phyloP scores from a whole-genome alignment of 1,139 yeast species.

The Wickerhamomyces sp. region DNA sequence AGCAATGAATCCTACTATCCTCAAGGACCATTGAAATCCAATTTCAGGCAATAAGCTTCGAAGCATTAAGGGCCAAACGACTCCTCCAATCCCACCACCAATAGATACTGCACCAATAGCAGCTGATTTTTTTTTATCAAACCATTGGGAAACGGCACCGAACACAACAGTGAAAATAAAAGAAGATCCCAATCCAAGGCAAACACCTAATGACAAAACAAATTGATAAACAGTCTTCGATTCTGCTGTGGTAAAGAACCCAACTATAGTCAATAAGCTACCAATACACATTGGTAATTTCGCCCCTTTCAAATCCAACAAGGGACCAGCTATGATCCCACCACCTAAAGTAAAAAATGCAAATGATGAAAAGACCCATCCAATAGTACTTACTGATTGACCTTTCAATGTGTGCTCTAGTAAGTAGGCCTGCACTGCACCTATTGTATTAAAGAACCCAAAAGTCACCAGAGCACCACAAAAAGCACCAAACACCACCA shows the following conservation, averaged over 20 bases:
- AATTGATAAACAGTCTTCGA: slow-evolving; percentile 53
- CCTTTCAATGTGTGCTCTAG: slow-evolving; percentile 43
- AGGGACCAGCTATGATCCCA: slow-evolving; percentile 57
- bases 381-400: slow-evolving; percentile 40
- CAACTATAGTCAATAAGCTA: slow-evolving; percentile 39
- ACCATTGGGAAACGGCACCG: slow-evolving; percentile 62
- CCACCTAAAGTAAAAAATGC: slow-evolving; percentile 53
- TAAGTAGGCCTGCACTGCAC: slow-evolving; percentile 58
- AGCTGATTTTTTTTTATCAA: slow-evolving; percentile 46
- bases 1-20: slow-evolving; percentile 50
- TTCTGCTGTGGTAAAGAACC: slow-evolving; percentile 50
- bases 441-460: slow-evolving; percentile 56
- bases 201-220: slow-evolving; percentile 50
- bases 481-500: slow-evolving; percentile 58
- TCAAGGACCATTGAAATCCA: slow-evolving; percentile 61
- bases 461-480: slow-evolving; percentile 55
- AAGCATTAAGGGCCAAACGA: slow-evolving; percentile 53
- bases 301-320: slow-evolving; percentile 57
- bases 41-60: slow-evolving; percentile 39
- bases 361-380: slow-evolving; percentile 63
- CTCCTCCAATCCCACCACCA: slow-evolving; percentile 64
- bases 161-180: slow-evolving; percentile 55
- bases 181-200: slow-evolving; percentile 55
- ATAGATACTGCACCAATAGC: slow-evolving; percentile 55
- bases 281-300: slow-evolving; percentile 41